Conservation (phyloP, 306 rosid genomes). For the Cicer chorassanicum region DNA sequence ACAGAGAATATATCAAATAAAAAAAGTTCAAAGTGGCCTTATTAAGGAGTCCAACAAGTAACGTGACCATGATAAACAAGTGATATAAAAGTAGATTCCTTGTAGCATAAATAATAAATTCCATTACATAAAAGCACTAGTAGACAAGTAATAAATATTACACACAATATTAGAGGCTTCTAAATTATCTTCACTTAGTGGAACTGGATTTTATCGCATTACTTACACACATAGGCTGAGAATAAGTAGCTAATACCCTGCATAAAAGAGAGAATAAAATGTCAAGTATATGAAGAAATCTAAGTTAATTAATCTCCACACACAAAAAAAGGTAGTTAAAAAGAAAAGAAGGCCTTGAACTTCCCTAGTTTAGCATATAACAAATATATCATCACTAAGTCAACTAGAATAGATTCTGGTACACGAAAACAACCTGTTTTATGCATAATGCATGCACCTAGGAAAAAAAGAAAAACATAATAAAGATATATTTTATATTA, state of each 20-base stretch:
- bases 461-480: background rate
- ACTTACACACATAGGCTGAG: conserved; percentile 36
- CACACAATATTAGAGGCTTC: conserved; percentile 9
- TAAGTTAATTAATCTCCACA: background rate
- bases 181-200: conserved; percentile 37
- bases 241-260: conserved; percentile 59
- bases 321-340: conserved; percentile 7
- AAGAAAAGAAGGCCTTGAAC: background rate
- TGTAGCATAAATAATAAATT: conserved; percentile 38
- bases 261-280: conserved; percentile 42
- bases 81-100: conserved; percentile 30
- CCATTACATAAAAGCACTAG: conserved; percentile 35
- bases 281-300: conserved; percentile 36
- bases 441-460: conserved; percentile 36
- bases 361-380: conserved; percentile 1
- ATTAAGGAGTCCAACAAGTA: conserved; percentile 29
- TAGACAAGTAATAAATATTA: conserved; percentile 25
- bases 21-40: conserved; percentile 43
- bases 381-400: conserved; percentile 35
- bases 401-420: conserved; percentile 43
- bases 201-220: conserved; percentile 17
- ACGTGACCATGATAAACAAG: conserved; percentile 32
- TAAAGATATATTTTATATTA: conserved; percentile 7
- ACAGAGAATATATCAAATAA: conserved; percentile 39
- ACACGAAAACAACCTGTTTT: conserved; percentile 35